A percentile compares a stretch with the other conserved stretches of the same genome.
These are phyloP conservation scores for bread wheat (Triticum aestivum) DNA, from an alignment of 176 grass and related monocot genomes.

Conservation along the genomic window IWGSC_CS_RefSeq_v2.1 NC_057814.1:235836053-235836552, in stretches of 20 bases:
- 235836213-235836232: conserved; percentile 83
- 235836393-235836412: neutral
- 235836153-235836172: conserved; percentile 69
- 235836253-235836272: neutral
- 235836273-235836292: neutral
- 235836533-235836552: conserved; percentile 5
- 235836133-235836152: conserved; percentile 79
- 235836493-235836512: neutral
- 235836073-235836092: conserved; percentile 34
- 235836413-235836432: neutral
- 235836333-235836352: no score
- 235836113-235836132: conserved; percentile 73
- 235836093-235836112: conserved; percentile 53
- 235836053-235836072: conserved; percentile 17
- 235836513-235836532: neutral
- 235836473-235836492: neutral
- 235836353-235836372: no score
- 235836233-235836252: conserved; percentile 48
- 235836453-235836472: neutral
- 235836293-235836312: neutral
- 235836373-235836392: no score
- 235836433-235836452: neutral
- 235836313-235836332: no score
- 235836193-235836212: conserved; percentile 65
- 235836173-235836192: conserved; percentile 76